A percentile compares a stretch with the other conserved stretches of the same genome.
Conservation (phyloP, 331 rosid species). For the Ulmus americana region DNA sequence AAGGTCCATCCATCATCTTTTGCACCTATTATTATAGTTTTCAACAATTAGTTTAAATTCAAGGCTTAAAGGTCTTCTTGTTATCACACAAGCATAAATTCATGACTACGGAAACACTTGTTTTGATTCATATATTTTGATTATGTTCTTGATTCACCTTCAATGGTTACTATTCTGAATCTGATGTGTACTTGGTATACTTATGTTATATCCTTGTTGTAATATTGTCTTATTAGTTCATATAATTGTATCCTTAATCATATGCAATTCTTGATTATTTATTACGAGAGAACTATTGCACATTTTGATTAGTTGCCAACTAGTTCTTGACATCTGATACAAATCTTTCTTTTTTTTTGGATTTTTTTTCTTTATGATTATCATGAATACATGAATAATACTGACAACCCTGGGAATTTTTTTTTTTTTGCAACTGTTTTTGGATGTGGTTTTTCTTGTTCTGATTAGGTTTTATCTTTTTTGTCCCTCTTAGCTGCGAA, state of each 20-base stretch:
- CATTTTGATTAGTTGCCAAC: no score
- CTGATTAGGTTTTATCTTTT: conserved; percentile 18
- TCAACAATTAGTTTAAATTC: background rate
- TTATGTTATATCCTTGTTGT: background rate
- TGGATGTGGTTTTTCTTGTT: background rate
- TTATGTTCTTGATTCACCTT: background rate
- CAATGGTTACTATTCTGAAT: background rate
- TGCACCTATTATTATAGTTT: background rate
- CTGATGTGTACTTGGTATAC: background rate
- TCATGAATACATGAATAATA: background rate
- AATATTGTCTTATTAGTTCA: no score
- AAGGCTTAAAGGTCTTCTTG: background rate
- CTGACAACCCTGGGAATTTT: background rate
- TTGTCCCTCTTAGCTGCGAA: conserved; percentile 61
- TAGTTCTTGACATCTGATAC: no score
- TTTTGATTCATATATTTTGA: background rate
- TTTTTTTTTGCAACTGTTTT: background rate
- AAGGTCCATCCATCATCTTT: conserved; percentile 9
- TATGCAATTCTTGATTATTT: no score
- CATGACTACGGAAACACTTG: background rate
- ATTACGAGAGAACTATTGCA: no score
- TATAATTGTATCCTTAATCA: no score
- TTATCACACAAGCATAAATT: background rate
- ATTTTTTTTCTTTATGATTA: background rate
- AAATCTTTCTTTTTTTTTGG: no score